Evolutionary conservation across 352 stramenopile species (phyloP).

Genomic region (Phytophthora idaei): DNA sequence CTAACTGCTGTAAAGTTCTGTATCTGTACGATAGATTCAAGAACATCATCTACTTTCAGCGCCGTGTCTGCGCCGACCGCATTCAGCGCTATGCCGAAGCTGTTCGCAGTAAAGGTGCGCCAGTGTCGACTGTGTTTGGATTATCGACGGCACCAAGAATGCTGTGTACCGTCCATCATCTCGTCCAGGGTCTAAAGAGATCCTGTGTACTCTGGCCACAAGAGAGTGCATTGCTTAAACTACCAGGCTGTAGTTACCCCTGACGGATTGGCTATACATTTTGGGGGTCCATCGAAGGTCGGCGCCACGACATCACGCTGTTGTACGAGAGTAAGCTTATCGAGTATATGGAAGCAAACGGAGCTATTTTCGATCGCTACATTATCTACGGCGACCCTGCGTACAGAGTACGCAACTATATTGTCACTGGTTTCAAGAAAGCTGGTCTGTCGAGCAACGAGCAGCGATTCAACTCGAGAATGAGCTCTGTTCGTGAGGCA

Average conservation of each 20-base stretch:
- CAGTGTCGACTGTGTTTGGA: neutral
- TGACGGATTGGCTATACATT: no score
- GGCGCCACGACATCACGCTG: no score
- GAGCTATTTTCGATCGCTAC: no score
- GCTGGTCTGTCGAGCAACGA: no score
- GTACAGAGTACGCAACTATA: no score
- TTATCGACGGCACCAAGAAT: neutral
- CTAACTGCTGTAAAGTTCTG: neutral
- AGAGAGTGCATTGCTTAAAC: neutral
- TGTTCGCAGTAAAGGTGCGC: neutral
- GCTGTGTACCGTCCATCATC: neutral
- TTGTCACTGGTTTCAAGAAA: no score
- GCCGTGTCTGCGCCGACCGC: neutral
- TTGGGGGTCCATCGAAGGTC: no score
- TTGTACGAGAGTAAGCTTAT: no score
- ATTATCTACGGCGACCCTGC: no score
- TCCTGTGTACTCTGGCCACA: neutral
- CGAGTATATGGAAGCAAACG: no score
- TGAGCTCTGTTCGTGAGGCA: neutral
- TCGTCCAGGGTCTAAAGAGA: neutral
- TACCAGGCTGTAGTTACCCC: no score
- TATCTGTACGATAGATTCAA: conserved; percentile 7
- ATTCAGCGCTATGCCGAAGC: neutral
- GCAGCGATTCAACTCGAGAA: neutral
- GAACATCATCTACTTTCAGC: neutral